Conservation (phyloP, 371 early-diverging fungal species). For the Zychaea mexicana region DNA sequence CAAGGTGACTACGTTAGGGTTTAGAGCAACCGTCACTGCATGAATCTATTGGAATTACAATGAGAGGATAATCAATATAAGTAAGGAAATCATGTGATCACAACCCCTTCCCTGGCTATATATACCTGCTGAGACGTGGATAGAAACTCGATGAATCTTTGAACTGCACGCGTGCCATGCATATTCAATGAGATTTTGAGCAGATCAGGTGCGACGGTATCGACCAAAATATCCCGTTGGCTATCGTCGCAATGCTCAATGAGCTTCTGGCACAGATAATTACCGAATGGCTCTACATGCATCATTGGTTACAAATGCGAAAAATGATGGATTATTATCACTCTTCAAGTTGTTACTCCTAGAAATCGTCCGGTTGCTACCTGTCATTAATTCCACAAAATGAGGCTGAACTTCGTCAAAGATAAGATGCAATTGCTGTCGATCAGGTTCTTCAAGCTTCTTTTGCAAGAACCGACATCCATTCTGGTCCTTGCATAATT, state of each 20-base stretch:
- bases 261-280: constrained; percentile 90
- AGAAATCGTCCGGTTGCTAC: constrained; percentile 22
- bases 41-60: constrained; percentile 53
- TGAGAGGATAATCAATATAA: not conserved
- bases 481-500: constrained; percentile 87
- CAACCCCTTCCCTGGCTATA: not conserved
- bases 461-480: constrained; percentile 90
- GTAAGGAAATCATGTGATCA: not conserved
- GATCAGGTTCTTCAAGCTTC: constrained; percentile 78
- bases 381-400: constrained; percentile 83
- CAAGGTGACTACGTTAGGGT: constrained; percentile 78
- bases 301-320: not conserved
- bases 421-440: constrained; percentile 60
- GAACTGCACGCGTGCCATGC: constrained; percentile 97
- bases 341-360: not conserved
- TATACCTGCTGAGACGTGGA: constrained; percentile 63
- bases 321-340: constrained; percentile 1
- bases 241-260: constrained; percentile 77
- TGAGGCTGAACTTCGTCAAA: constrained; percentile 75
- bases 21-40: constrained; percentile 71
- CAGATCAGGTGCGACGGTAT: constrained; percentile 73
- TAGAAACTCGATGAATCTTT: constrained; percentile 90
- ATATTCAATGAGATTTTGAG: constrained; percentile 86
- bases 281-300: constrained; percentile 82
- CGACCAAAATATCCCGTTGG: constrained; percentile 74